Conservation (phyloP, 306 rosid species). For the Cucurbita moschata region DNA sequence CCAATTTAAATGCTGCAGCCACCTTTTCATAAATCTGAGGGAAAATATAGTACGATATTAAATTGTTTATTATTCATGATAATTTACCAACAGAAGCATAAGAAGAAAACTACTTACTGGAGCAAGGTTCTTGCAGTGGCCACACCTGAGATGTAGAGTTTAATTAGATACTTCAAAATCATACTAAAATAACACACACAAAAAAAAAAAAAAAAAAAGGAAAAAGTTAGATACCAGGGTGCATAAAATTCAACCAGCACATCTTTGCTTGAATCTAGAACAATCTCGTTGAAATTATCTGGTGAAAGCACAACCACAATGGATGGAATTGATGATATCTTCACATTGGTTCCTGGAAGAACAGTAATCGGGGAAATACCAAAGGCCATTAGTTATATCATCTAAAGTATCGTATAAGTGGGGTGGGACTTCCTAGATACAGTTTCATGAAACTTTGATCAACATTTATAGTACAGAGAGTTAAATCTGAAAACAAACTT, state of each 20-base stretch:
- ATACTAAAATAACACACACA: neutral
- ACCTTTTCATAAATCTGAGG: constrained; percentile 68
- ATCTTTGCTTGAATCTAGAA: constrained; percentile 62
- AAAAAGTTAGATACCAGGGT: constrained; percentile 51
- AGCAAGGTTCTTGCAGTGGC: constrained; percentile 90
- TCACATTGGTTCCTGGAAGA: constrained; percentile 71
- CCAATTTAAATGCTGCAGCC: constrained; percentile 60
- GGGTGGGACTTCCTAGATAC: neutral
- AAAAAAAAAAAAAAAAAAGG: neutral
- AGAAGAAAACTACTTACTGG: constrained; percentile 39
- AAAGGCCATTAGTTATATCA: neutral
- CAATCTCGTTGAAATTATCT: constrained; percentile 56
- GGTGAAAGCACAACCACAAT: constrained; percentile 45
- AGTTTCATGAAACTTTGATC: neutral
- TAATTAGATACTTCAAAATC: neutral
- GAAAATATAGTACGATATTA: neutral
- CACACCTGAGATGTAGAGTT: constrained; percentile 47
- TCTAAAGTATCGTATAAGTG: neutral
- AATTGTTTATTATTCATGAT: neutral
- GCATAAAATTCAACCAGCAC: constrained; percentile 92
- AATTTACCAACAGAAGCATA: neutral
- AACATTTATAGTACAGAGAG: neutral
- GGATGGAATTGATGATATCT: constrained; percentile 52
- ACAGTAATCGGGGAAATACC: neutral
- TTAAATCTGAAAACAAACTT: neutral